Conservation (phyloP, 306 rosid genomes). For the Rosa rugosa region DNA sequence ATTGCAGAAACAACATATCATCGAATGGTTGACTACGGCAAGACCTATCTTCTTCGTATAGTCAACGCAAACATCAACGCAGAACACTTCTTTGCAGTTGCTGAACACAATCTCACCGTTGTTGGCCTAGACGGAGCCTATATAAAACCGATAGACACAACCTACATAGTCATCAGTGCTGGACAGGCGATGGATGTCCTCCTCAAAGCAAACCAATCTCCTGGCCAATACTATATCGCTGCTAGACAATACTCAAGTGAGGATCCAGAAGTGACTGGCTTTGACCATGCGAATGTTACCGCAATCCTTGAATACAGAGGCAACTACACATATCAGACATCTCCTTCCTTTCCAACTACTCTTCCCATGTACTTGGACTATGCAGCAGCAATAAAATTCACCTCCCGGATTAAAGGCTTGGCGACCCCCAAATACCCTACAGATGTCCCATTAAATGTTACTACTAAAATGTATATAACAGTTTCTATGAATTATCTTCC, state of each 20-base stretch:
- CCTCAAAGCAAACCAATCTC: slow-evolving; percentile 21
- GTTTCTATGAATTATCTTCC: neutral
- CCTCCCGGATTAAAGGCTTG: slow-evolving; percentile 15
- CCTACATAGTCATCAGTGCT: slow-evolving; percentile 18
- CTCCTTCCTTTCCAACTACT: neutral
- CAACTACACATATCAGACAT: neutral
- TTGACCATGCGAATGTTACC: slow-evolving; percentile 23
- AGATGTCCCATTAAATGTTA: neutral
- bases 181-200: slow-evolving; percentile 32
- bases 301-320: slow-evolving; percentile 23
- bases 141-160: slow-evolving; percentile 4
- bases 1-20: slow-evolving; percentile 1
- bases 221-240: slow-evolving; percentile 23
- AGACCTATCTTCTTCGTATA: slow-evolving; percentile 34
- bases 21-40: slow-evolving; percentile 15
- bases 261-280: slow-evolving; percentile 6
- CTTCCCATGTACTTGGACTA: slow-evolving; percentile 13
- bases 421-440: neutral
- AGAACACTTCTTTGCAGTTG: slow-evolving; percentile 28
- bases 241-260: slow-evolving; percentile 14
- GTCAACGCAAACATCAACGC: slow-evolving; percentile 27
- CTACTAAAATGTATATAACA: neutral
- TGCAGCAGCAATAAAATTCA: neutral
- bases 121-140: slow-evolving; percentile 28
- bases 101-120: slow-evolving; percentile 17